Conservation (phyloP, 1,284 basidiomycete species). For the Xanthoconium separans region DNA sequence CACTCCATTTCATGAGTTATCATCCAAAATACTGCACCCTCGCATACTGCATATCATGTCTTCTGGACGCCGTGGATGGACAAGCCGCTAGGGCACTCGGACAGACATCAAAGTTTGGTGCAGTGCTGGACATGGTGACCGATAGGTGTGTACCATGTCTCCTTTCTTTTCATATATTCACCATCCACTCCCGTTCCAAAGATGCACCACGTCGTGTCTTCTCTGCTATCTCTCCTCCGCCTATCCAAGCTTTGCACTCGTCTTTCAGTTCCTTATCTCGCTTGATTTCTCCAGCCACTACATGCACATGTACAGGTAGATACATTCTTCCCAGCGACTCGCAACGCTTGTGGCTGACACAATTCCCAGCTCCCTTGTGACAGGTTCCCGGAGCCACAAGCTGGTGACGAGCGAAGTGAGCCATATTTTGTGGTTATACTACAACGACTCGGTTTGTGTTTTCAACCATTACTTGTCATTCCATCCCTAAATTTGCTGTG, state of each 20-base stretch:
- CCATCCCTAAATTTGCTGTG: not conserved
- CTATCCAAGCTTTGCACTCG: constrained; percentile 80
- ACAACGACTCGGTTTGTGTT: constrained; percentile 80
- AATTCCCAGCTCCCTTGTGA: constrained; percentile 77
- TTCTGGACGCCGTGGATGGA: constrained; percentile 96
- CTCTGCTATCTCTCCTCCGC: constrained; percentile 91
- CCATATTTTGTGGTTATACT: constrained; percentile 90
- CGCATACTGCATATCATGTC: constrained; percentile 88
- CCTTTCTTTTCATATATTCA: not conserved
- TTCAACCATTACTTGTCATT: constrained; percentile 1
- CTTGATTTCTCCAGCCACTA: constrained; percentile 99
- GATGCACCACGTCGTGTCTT: constrained; percentile 95
- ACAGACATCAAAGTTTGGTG: constrained; percentile 96
- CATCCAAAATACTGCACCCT: constrained; percentile 93
- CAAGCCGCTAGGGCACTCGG: constrained; percentile 87
- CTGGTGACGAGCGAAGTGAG: constrained; percentile 89
- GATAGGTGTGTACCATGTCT: constrained; percentile 64
- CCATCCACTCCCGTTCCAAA: constrained; percentile 32
- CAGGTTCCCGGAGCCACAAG: constrained; percentile 93
- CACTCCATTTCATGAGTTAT: constrained; percentile 92
- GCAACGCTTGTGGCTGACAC: constrained; percentile 1
- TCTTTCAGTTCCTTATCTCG: constrained; percentile 95
- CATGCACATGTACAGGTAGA: constrained; percentile 99
- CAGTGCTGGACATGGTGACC: constrained; percentile 99
- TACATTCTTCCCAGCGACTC: not conserved